phyloP scores from a whole-genome alignment of 495 filamentous ascomycete genomes.

The Xylaria grammica region DNA sequence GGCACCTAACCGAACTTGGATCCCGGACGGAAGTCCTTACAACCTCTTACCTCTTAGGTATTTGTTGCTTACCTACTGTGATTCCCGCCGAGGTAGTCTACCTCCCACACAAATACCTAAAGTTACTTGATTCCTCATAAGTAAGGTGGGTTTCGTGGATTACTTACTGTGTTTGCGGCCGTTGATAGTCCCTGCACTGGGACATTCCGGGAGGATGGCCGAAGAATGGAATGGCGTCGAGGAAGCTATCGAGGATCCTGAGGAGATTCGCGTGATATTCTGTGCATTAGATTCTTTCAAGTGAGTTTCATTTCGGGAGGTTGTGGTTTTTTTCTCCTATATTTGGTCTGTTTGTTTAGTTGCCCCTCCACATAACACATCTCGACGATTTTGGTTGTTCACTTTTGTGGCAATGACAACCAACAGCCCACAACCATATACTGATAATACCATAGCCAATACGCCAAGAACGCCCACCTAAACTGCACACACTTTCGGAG shows the following conservation, averaged over 20 bases:
- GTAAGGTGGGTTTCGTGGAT: too few species aligned
- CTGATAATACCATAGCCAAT: constrained; percentile 63
- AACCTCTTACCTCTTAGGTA: too few species aligned
- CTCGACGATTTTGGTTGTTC: not conserved
- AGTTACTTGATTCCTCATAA: too few species aligned
- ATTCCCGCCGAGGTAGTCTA: too few species aligned
- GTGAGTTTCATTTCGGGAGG: constrained; percentile 57
- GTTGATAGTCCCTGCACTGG: not conserved
- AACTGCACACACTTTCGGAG: constrained; percentile 88
- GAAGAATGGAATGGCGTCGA: constrained; percentile 64
- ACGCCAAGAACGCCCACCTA: constrained; percentile 79
- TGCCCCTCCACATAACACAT: too few species aligned
- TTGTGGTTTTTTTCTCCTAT: too few species aligned
- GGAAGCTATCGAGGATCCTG: constrained; percentile 68
- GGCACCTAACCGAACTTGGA: too few species aligned
- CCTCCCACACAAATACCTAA: too few species aligned
- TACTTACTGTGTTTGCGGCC: not conserved
- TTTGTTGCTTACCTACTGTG: too few species aligned
- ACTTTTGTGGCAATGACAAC: not conserved
- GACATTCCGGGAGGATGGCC: constrained; percentile 9
- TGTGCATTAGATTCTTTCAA: constrained; percentile 83
- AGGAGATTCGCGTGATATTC: constrained; percentile 77
- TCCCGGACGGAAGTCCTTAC: too few species aligned
- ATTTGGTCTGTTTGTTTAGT: too few species aligned
- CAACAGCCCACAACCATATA: not conserved